Evolutionary conservation across 2,329 filamentous ascomycete species (phyloP), one percentile per base, ranked within the genome.

Genomic region (Neofusicoccum parvum): DNA sequence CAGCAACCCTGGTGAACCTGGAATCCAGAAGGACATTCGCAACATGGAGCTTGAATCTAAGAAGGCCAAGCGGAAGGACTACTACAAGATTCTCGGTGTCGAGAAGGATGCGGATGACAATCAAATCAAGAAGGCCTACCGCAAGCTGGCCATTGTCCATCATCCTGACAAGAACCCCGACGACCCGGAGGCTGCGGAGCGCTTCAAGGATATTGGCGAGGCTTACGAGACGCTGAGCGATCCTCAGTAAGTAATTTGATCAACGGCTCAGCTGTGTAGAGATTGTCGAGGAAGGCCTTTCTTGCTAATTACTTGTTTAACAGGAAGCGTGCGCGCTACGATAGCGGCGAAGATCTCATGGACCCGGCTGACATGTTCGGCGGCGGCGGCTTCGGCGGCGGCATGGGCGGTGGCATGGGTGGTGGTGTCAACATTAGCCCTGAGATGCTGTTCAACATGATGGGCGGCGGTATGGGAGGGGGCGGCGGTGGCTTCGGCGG

Each of bases 151-250:
- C 65, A 94, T 99, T 71, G 85, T 94, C 69, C 91, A 97, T 76
- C 95, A 99, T 78, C 95, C 95, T 2, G 95, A 99, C 82, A 99
- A 99, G 87, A 99, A 98, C 80, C 92, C 90, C 0, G 92, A 90
- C 68, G 92, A 97, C 72, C 86, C 88, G 66, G 85, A 88, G 60
- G 95, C 95, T 68, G 94, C 93, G 73, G 90, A 92, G 72, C 89
- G 92, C 74, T 99, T 99, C 86, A 98, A 99, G 86, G 95, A 99
- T 76, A 91, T 97, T 76, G 92, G 93, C 73, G 95, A 99, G 83
- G 94, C 94, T 46, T 97, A 99, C 77, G 95, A 99, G 81, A 96
- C 90, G 58, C 82, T 99, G 80, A 97, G 92, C 75, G 95, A 99
- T 80, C 84, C 93, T 82, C 89, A 97, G 90, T 93, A 90, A 80